Percentiles rank a stretch among this genome's conserved stretches.
Conservation (phyloP, 106 monocot genomes). For the Dendrobium huoshanense region DNA sequence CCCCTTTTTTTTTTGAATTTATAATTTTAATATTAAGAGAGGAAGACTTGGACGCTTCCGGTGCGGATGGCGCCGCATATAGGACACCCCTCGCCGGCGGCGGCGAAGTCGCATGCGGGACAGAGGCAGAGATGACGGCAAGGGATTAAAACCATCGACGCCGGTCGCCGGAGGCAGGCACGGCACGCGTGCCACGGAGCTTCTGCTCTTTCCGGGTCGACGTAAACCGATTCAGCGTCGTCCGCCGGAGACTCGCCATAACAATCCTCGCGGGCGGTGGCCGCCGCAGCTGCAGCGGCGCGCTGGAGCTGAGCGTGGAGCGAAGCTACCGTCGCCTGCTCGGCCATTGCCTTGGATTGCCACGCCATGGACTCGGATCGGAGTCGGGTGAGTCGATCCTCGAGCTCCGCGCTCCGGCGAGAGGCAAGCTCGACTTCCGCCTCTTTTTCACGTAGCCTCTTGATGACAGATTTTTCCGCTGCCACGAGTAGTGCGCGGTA, state of each 20-base stretch:
- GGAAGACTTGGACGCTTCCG: slow-evolving; percentile 36
- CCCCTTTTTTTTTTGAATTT: not conserved
- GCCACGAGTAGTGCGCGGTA: slow-evolving; percentile 19
- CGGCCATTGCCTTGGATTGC: slow-evolving; percentile 32
- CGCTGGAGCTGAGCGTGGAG: slow-evolving; percentile 46
- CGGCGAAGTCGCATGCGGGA: slow-evolving; percentile 24
- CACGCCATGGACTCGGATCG: slow-evolving; percentile 23
- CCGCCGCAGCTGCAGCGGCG: slow-evolving; percentile 11
- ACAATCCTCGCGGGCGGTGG: slow-evolving; percentile 5
- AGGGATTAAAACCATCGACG: slow-evolving; percentile 37
- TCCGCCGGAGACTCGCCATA: slow-evolving; percentile 13
- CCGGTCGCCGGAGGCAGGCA: slow-evolving; percentile 19
- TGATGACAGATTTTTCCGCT: slow-evolving; percentile 8
- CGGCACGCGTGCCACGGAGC: slow-evolving; percentile 12
- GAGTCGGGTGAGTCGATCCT: slow-evolving; percentile 15
- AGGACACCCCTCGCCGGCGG: slow-evolving; percentile 18
- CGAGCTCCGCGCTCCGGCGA: slow-evolving; percentile 23
- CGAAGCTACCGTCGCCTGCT: slow-evolving; percentile 22
- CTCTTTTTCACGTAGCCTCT: slow-evolving; percentile 28
- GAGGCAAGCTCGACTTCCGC: slow-evolving; percentile 25
- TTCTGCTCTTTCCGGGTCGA: slow-evolving; percentile 16
- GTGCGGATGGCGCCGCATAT: slow-evolving; percentile 29
- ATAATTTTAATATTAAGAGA: slow-evolving; percentile 7
- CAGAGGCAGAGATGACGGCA: slow-evolving; percentile 54
- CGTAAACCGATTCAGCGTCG: slow-evolving; percentile 40